Base-by-base conservation (phyloP, 1,284 basidiomycete genomes). In the Irpex sp. region DNA sequence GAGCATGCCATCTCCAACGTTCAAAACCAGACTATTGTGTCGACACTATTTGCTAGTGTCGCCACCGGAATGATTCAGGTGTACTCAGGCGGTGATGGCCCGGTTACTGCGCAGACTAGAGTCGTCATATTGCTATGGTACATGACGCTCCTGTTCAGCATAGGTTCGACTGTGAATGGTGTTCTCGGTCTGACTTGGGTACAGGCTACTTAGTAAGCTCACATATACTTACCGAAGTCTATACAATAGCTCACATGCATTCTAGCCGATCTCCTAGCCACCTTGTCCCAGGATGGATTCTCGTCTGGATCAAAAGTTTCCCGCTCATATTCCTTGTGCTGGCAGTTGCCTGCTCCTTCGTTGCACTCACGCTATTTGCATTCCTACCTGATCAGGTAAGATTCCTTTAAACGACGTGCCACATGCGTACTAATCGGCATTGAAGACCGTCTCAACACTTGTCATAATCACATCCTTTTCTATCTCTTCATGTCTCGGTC, bases 271-370 rank as follows among this genome's bases (percentile, higher is more conserved):
- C 81, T 13, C 82, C 82, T 58, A 77, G 78, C 62, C 76, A 81
- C 73, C 82, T 84, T 62, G 84, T 88, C 26, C 87, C 87, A 0
- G 88, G 86, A 85, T 88, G 87, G 86, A 85, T 89, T 37, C 72
- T 85, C 60, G 87, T 88, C 62, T 89, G 87, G 87, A 88, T 89
- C 72, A 87, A 87, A 70, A 78, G 85, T 17, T 87, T 85, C 0
- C 87, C 87, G n/a, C 77, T 88, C 36, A 84, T 86, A 60, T 87
- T 88, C 72, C 79, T 89, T 60, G 85, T 88, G 57, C 77, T 88
- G 69, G 86, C 86, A 38, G 85, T 88, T 31, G 83, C 84, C 13
- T 86, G 84, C 68, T 89, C 88, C 69, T 87, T 84, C 1, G 78
- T 85, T 21, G 86, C 86, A 6, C 78, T 89, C 26, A 84, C 83